Evolutionary conservation across 345 rosid genomes (phyloP).

Genomic region (Syzygium jambos): DNA sequence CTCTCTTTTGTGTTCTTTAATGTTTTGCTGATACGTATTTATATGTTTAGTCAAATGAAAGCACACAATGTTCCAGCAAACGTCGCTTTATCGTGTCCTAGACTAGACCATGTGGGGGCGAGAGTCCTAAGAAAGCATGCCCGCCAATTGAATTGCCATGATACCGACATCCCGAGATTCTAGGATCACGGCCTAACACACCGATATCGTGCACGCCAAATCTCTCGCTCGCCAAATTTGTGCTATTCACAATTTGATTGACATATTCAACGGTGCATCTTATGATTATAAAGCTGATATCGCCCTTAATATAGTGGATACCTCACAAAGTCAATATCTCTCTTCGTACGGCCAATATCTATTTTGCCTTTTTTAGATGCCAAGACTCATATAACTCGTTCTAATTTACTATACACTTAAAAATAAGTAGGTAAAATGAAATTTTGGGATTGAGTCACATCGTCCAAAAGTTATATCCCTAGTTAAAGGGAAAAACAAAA

Average conservation of each 20-base stretch:
- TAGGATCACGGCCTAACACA: background rate
- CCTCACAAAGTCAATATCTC: background rate
- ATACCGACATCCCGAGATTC: background rate
- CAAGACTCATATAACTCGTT: too few relatives aligned
- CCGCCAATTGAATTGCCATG: background rate
- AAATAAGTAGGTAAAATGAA: background rate
- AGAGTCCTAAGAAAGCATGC: background rate
- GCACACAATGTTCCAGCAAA: background rate
- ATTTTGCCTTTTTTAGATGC: background rate
- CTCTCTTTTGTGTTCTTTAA: background rate
- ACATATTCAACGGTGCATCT: too few relatives aligned
- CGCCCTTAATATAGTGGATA: background rate
- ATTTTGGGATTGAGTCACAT: background rate
- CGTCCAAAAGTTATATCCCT: background rate
- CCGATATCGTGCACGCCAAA: fast-evolving
- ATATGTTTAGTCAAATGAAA: background rate
- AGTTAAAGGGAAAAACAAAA: background rate
- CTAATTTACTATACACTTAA: background rate
- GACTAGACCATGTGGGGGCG: background rate
- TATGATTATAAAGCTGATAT: too few relatives aligned
- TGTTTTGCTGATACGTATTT: background rate
- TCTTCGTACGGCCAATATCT: background rate
- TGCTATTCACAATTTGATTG: background rate
- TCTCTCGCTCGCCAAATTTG: fast-evolving
- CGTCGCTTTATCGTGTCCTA: background rate